Evolutionary conservation across 768 basidiomycete genomes (phyloP).

Genomic region (Phanerodontia chrysosporium): DNA sequence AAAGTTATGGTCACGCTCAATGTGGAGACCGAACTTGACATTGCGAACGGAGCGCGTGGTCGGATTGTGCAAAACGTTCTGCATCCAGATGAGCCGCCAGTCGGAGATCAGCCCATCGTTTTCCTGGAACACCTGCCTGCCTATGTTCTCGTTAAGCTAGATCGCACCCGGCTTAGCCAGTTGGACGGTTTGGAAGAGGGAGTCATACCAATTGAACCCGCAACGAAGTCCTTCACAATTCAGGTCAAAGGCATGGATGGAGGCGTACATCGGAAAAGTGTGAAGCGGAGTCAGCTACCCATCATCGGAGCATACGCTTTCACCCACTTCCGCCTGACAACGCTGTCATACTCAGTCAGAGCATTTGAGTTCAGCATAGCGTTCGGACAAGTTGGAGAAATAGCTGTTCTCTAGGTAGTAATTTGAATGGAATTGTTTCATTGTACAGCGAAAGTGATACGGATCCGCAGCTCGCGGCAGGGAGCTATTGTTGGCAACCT

Average conservation of each 20-base stretch:
- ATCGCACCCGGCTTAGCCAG: slow-evolving; percentile 20
- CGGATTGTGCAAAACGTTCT: slow-evolving; percentile 30
- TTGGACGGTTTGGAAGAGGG: slow-evolving; percentile 27
- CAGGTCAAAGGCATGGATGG: background rate
- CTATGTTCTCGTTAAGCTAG: slow-evolving; percentile 30
- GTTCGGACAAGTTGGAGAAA: too few species aligned
- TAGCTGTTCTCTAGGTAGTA: too few species aligned
- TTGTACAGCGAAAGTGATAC: too few species aligned
- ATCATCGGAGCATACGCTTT: slow-evolving; percentile 37
- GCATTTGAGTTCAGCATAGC: too few species aligned
- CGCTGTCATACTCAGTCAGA: too few species aligned
- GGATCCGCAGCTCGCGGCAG: too few species aligned
- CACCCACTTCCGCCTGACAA: slow-evolving; percentile 35
- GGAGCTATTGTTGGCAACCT: too few species aligned
- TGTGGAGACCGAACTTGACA: slow-evolving; percentile 35
- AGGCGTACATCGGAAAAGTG: too few species aligned
- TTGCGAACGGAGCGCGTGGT: slow-evolving; percentile 36
- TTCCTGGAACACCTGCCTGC: slow-evolving; percentile 24
- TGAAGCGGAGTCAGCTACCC: slow-evolving; percentile 24
- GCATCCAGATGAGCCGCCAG: slow-evolving; percentile 23
- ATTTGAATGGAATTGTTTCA: too few species aligned
- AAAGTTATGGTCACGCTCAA: slow-evolving; percentile 37
- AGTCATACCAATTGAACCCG: slow-evolving; percentile 31
- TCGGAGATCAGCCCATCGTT: slow-evolving; percentile 11
- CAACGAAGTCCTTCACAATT: slow-evolving; percentile 17